These are phyloP conservation scores for Gossypium longicalyx DNA, from an alignment of 345 rosid genomes.

Conservation along the genomic window DNA sequence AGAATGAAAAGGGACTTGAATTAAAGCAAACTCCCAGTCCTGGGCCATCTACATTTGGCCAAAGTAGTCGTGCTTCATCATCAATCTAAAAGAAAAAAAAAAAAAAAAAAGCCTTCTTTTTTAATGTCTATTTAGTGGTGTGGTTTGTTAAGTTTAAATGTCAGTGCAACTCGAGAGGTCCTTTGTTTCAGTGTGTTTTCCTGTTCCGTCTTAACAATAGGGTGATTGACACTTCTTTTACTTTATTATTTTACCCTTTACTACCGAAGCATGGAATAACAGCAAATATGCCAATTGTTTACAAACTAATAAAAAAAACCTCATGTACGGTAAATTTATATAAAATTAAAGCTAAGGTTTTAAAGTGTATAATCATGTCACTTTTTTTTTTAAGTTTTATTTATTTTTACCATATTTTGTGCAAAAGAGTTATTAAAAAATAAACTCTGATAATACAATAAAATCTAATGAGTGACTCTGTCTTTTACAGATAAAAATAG, in stretches of 20 bases:
- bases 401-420: too few relatives aligned
- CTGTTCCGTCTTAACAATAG: conserved; percentile 11
- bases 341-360: too few relatives aligned
- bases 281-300: background rate
- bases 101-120: background rate
- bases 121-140: conserved; percentile 9
- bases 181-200: conserved; percentile 13
- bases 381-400: too few relatives aligned
- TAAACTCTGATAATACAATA: too few relatives aligned
- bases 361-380: too few relatives aligned
- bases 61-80: conserved; percentile 27
- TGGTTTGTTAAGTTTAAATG: conserved; percentile 15
- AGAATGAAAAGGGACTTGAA: conserved; percentile 29
- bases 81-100: conserved; percentile 25
- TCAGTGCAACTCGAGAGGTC: conserved; percentile 48
- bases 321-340: too few relatives aligned
- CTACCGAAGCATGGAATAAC: background rate
- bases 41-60: conserved; percentile 46
- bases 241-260: background rate
- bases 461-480: too few relatives aligned
- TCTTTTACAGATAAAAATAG: too few relatives aligned
- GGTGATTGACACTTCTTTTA: conserved; percentile 11
- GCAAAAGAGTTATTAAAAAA: too few relatives aligned
- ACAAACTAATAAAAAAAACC: background rate
- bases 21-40: conserved; percentile 43